Evolutionary conservation across 192 early-diverging fungal species (phyloP).

Genomic region (Paraglomus brasilianum): DNA sequence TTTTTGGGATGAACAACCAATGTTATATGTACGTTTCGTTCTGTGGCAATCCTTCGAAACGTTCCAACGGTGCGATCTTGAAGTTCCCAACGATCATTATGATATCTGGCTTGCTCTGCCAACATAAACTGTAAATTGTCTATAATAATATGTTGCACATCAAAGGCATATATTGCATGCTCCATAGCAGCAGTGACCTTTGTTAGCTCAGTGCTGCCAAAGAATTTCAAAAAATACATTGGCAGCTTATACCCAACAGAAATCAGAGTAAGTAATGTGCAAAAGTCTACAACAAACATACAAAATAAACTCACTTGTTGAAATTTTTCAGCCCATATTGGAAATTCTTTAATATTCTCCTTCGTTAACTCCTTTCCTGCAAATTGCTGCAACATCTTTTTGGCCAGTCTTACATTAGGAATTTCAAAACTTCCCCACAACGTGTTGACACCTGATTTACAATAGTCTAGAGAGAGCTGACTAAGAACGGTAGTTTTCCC

Average conservation of each 20-base stretch:
- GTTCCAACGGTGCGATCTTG: slow-evolving; percentile 65
- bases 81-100: slow-evolving; percentile 64
- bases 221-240: slow-evolving; percentile 73
- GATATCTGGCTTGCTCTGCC: slow-evolving; percentile 56
- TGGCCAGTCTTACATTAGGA: slow-evolving; percentile 63
- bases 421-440: slow-evolving; percentile 81
- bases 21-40: slow-evolving; percentile 68
- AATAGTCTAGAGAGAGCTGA: slow-evolving; percentile 70
- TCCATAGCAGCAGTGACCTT: slow-evolving; percentile 65
- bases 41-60: slow-evolving; percentile 65
- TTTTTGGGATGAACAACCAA: slow-evolving; percentile 73
- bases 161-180: slow-evolving; percentile 67
- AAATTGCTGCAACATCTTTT: slow-evolving; percentile 68
- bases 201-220: slow-evolving; percentile 64
- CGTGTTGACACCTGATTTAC: slow-evolving; percentile 64
- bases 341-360: slow-evolving; percentile 46
- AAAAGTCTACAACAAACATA: background rate
- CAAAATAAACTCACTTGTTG: slow-evolving; percentile 47
- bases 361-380: slow-evolving; percentile 55
- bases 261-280: background rate
- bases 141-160: slow-evolving; percentile 69
- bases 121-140: slow-evolving; percentile 81
- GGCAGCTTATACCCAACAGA: slow-evolving; percentile 47
- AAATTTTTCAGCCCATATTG: slow-evolving; percentile 61
- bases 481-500: slow-evolving; percentile 74